phyloP scores from a whole-genome alignment of 1,284 basidiomycete genomes.

The Pseudozyma sp. region DNA sequence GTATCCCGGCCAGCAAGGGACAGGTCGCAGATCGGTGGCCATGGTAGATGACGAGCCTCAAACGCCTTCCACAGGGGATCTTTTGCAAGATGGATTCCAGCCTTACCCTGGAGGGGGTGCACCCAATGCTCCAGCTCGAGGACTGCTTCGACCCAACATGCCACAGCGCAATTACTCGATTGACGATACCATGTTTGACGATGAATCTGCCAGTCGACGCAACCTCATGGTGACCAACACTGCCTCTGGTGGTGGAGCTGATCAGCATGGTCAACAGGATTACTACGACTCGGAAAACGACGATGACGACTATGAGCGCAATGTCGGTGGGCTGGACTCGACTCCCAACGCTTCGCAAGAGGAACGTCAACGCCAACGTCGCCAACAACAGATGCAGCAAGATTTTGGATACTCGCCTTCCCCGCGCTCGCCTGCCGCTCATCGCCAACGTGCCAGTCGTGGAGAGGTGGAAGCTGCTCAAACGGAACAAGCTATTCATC shows the following conservation, averaged over 20 bases:
- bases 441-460: slow-evolving; percentile 11
- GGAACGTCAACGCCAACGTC: slow-evolving; percentile 29
- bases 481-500: slow-evolving; percentile 46
- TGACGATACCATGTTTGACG: slow-evolving; percentile 49
- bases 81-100: slow-evolving; percentile 42
- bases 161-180: slow-evolving; percentile 46
- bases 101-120: slow-evolving; percentile 36
- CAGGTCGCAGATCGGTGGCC: slow-evolving; percentile 13
- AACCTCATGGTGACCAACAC: slow-evolving; percentile 34
- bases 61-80: slow-evolving; percentile 44
- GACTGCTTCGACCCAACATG: slow-evolving; percentile 36
- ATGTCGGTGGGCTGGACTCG: neutral
- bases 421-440: slow-evolving; percentile 23
- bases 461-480: slow-evolving; percentile 36
- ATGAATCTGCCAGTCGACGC: slow-evolving; percentile 40
- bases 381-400: slow-evolving; percentile 43
- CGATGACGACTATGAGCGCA: slow-evolving; percentile 9
- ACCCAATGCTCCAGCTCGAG: slow-evolving; percentile 40
- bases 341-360: slow-evolving; percentile 26
- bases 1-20: slow-evolving; percentile 21
- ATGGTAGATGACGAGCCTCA: slow-evolving; percentile 44
- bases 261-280: slow-evolving; percentile 15
- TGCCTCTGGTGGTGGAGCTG: slow-evolving; percentile 1
- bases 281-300: slow-evolving; percentile 25
- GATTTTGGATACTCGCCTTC: slow-evolving; percentile 25